A percentile compares a stretch with the other conserved stretches of the same genome.
Evolutionary conservation across 768 basidiomycete species (phyloP).

Genomic region (Tulasnella sp.): DNA sequence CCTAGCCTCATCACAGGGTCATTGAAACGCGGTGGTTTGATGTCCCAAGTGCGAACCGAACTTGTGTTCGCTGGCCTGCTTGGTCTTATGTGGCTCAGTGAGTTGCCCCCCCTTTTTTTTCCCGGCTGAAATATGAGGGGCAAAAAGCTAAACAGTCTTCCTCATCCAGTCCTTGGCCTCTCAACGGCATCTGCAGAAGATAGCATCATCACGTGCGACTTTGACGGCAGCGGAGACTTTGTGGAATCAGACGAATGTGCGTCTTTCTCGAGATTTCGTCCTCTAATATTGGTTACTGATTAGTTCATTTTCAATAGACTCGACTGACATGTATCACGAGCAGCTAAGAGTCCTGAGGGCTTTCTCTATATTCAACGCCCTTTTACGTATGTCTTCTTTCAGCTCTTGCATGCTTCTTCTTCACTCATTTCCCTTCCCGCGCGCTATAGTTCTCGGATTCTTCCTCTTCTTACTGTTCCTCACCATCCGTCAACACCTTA

Average conservation of each 20-base stretch:
- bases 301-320: slow-evolving; percentile 37
- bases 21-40: slow-evolving; percentile 37
- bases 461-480: slow-evolving; percentile 36
- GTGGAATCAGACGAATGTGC: slow-evolving; percentile 44
- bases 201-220: slow-evolving; percentile 75
- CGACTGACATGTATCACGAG: slow-evolving; percentile 79
- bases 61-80: slow-evolving; percentile 57
- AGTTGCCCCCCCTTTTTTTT: slow-evolving; percentile 22
- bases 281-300: not conserved
- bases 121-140: not conserved
- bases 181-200: slow-evolving; percentile 63
- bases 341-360: slow-evolving; percentile 75
- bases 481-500: slow-evolving; percentile 34
- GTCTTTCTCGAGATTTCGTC: slow-evolving; percentile 42
- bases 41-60: slow-evolving; percentile 38
- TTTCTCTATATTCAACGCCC: slow-evolving; percentile 68
- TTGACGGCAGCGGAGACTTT: slow-evolving; percentile 38
- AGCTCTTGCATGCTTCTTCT: slow-evolving; percentile 27
- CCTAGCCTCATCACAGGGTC: slow-evolving; percentile 53
- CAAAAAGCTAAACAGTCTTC: slow-evolving; percentile 14
- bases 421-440: slow-evolving; percentile 15
- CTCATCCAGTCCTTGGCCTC: slow-evolving; percentile 51
- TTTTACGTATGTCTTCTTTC: slow-evolving; percentile 46
- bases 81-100: slow-evolving; percentile 72
- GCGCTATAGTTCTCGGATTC: slow-evolving; percentile 36